Conservation (phyloP, 257 asterid genomes). For the Gentiana macrophylla region DNA sequence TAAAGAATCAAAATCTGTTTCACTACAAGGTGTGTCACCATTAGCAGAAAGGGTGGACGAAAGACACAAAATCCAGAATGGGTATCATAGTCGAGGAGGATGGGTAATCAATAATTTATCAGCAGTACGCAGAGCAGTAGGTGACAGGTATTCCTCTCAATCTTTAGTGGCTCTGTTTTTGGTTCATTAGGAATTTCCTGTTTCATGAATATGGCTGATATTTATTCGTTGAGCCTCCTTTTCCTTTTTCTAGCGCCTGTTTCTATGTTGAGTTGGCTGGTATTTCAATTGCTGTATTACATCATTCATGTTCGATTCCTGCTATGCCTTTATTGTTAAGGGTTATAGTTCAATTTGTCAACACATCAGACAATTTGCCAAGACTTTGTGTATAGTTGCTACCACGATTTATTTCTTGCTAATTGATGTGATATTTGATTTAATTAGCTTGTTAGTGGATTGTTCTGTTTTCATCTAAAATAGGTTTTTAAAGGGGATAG, state of each 20-base stretch:
- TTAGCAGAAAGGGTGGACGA: slow-evolving; percentile 15
- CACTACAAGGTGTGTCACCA: slow-evolving; percentile 12
- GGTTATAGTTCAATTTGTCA: neutral
- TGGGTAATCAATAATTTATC: slow-evolving; percentile 15
- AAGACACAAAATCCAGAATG: slow-evolving; percentile 14
- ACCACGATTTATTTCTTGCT: neutral
- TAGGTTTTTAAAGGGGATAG: slow-evolving; percentile 22
- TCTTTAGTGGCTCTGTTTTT: neutral
- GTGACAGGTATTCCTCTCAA: slow-evolving; percentile 22
- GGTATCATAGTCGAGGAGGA: slow-evolving; percentile 18
- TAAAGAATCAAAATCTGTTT: slow-evolving; percentile 9
- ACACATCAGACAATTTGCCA: neutral
- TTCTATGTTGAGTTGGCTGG: neutral
- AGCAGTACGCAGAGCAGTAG: slow-evolving; percentile 13
- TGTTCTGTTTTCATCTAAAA: neutral
- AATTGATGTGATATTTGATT: neutral
- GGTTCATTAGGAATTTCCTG: too few relatives aligned
- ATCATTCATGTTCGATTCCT: neutral
- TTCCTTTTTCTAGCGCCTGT: neutral
- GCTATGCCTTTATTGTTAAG: neutral
- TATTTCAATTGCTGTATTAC: neutral
- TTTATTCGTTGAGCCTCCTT: neutral
- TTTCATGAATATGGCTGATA: neutral
- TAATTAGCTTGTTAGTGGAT: neutral
- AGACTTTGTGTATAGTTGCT: neutral